Conservation (phyloP, 371 early-diverging fungal genomes). For the Chytridiales sp. region DNA sequence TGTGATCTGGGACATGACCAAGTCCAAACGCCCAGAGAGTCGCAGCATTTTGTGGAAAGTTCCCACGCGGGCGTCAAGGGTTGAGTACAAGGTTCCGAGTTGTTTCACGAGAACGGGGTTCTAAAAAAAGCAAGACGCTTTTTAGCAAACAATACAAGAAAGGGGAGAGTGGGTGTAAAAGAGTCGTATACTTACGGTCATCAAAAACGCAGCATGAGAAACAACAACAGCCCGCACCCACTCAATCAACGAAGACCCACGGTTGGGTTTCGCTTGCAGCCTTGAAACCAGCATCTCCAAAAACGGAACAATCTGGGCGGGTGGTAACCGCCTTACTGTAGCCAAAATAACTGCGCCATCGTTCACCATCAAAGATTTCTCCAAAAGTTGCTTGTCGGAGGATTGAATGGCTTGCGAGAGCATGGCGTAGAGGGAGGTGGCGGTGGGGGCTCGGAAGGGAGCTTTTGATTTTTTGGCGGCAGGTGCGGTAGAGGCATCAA, state of each 20-base stretch:
- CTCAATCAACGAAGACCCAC: constrained; percentile 61
- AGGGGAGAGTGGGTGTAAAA: neutral
- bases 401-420: constrained; percentile 78
- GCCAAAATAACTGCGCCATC: constrained; percentile 65
- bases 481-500: constrained; percentile 8
- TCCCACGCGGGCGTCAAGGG: constrained; percentile 62
- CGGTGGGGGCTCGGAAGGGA: constrained; percentile 22
- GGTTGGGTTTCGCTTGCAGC: constrained; percentile 69
- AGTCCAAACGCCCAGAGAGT: constrained; percentile 74
- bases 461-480: neutral
- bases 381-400: constrained; percentile 64
- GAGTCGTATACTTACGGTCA: constrained; percentile 30
- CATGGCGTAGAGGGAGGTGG: constrained; percentile 64
- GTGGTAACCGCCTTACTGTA: constrained; percentile 69
- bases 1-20: constrained; percentile 70
- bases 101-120: constrained; percentile 62
- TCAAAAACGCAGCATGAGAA: constrained; percentile 56
- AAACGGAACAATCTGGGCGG: constrained; percentile 71
- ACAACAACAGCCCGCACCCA: constrained; percentile 75
- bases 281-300: constrained; percentile 61
- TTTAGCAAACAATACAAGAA: neutral
- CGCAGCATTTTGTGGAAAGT: constrained; percentile 64
- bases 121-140: constrained; percentile 9
- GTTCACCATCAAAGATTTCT: constrained; percentile 61
- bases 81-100: constrained; percentile 69